Evolutionary conservation across 768 basidiomycete species (phyloP), one percentile per base, ranked within the genome.

Genomic region (Xerocomus brunneocitrinus): DNA sequence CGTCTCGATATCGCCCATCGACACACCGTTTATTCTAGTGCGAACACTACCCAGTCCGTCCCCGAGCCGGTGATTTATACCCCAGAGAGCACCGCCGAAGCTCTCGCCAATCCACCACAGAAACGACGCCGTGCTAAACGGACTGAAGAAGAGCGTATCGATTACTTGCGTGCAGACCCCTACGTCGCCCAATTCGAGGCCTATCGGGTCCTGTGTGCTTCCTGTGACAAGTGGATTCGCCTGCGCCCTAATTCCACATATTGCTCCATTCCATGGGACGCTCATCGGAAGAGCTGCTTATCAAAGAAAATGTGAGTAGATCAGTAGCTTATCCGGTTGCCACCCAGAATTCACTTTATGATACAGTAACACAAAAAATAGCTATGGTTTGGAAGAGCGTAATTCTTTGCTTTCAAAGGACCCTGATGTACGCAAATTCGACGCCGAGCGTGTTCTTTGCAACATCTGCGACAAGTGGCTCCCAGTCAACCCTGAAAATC

Each of bases 231-330:
- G 66, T 91, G 89, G 89, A 89, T 91, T 57, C 78, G 89, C 14
- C 74, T 91, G n/a, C 78, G 89, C 8, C 87, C 88, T 41, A 91
- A 91, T 66, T 90, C 88, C 50, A 90, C 88, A 0, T 91, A 89
- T 61, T 91, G 89, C 62, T 86, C 83, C n/a, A 90, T 91, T 50
- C 89, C 89, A 0, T 91, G 89, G 89, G 87, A 90, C 64, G 88
- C 89, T 3, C 89, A 91, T 63, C 74, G 89, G 39, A 90, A 89
- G 73, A 87, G 85, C 64, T 90, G 88, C 69, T 70, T 91, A 43
- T 82, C 86, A 1, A 89, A 87, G 73, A 87, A 87, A 67, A 78
- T 82, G 87, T 86, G 64, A 55, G 83, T 36, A 40, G 36, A 54
- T 60, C 47, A 41, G 22, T 49, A 6, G 38, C 28, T 54, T 49